A percentile compares a stretch with the other conserved stretches of the same genome.
Conservation (phyloP, 2,329 filamentous ascomycete genomes). For the Aspergillus terreus region DNA sequence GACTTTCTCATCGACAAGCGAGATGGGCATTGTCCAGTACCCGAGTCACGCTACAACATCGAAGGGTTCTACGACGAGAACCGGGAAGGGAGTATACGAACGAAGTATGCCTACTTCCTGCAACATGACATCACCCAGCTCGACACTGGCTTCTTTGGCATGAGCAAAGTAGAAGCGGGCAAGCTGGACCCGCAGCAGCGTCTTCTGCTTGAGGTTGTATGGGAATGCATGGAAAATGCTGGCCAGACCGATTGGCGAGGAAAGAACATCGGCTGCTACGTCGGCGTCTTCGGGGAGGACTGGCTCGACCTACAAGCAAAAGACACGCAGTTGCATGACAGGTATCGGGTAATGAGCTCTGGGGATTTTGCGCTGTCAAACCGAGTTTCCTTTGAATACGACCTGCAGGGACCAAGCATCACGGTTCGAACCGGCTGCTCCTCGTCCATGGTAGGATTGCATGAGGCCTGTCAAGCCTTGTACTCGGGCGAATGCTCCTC, state of each 20-base stretch:
- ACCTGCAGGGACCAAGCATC: constrained; percentile 22
- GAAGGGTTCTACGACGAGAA: constrained; percentile 20
- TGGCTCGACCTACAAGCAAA: constrained; percentile 19
- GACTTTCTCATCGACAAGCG: constrained; percentile 18
- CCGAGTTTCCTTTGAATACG: constrained; percentile 21
- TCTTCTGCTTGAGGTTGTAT: constrained; percentile 28
- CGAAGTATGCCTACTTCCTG: constrained; percentile 25
- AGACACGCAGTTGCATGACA: constrained; percentile 16
- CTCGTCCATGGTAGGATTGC: constrained; percentile 26
- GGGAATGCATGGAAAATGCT: constrained; percentile 31
- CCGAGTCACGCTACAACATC: constrained; percentile 21
- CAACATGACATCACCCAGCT: constrained; percentile 24
- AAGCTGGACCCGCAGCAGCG: constrained; percentile 32
- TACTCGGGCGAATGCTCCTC: constrained; percentile 10
- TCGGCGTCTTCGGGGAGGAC: constrained; percentile 24
- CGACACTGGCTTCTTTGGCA: constrained; percentile 26
- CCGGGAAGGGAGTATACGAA: constrained; percentile 7
- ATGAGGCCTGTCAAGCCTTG: constrained; percentile 25
- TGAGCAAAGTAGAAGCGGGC: constrained; percentile 21
- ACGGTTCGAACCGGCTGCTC: constrained; percentile 36
- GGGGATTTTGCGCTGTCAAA: constrained; percentile 21
- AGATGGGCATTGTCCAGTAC: constrained; percentile 18
- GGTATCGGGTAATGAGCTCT: constrained; percentile 12
- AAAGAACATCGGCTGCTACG: constrained; percentile 25
- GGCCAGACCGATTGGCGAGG: constrained; percentile 29